Evolutionary conservation across 148 eudicot species (phyloP).

Genomic region (Silene uniflora): DNA sequence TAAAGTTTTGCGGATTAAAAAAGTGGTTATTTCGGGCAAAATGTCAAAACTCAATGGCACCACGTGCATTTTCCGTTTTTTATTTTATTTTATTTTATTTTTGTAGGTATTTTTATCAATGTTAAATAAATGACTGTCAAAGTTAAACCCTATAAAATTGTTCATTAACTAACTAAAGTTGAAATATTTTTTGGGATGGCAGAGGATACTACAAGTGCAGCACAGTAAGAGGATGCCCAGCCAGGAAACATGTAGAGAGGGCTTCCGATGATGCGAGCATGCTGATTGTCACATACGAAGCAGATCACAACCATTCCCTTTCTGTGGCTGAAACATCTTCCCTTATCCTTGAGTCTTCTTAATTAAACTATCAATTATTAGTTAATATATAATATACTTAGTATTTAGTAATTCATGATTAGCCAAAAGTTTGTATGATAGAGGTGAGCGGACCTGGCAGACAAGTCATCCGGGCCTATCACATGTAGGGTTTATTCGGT

Average conservation of each 20-base stretch:
- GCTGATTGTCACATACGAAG: conserved; percentile 91
- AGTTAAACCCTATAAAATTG: too few relatives aligned
- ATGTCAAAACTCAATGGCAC: too few relatives aligned
- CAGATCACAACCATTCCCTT: conserved; percentile 77
- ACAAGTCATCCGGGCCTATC: neutral
- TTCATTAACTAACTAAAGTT: neutral
- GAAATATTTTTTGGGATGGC: conserved; percentile 2
- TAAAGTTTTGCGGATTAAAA: too few relatives aligned
- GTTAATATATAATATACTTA: too few relatives aligned
- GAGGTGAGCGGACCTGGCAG: too few relatives aligned
- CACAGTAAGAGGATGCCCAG: conserved; percentile 88
- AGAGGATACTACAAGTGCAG: conserved; percentile 98
- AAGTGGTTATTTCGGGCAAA: too few relatives aligned
- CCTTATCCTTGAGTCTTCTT: conserved; percentile 83
- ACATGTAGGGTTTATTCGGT: neutral
- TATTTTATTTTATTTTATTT: too few relatives aligned
- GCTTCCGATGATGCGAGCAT: conserved; percentile 79
- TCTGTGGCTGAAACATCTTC: conserved; percentile 44
- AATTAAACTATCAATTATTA: neutral
- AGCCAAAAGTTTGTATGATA: neutral
- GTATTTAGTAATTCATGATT: neutral
- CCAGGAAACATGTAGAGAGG: conserved; percentile 91
- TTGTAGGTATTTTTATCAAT: too few relatives aligned
- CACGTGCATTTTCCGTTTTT: too few relatives aligned
- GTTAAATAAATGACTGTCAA: too few relatives aligned